Conservation (phyloP, 139 green algal species). For the Closterium sp. region DNA sequence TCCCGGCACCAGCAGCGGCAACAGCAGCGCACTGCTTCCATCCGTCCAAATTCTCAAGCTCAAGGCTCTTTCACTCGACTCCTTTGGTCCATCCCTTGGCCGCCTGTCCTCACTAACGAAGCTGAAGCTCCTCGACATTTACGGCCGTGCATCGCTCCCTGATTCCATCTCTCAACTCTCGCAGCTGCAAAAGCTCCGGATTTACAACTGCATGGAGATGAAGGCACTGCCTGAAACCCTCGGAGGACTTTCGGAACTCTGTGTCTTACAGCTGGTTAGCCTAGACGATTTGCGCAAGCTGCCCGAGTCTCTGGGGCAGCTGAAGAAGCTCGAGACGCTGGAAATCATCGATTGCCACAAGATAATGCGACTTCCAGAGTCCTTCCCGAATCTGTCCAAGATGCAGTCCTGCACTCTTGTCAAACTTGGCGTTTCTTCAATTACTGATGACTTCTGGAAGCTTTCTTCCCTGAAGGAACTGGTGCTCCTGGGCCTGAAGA, state of each 20-base stretch:
- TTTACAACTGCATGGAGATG: background rate
- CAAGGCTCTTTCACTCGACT: background rate
- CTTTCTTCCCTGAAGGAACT: background rate
- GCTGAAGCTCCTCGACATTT: background rate
- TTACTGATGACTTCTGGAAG: background rate
- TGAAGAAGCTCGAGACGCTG: background rate
- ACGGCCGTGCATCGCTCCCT: background rate
- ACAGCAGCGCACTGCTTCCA: background rate
- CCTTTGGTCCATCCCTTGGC: background rate
- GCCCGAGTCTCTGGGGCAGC: background rate
- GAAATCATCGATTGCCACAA: background rate
- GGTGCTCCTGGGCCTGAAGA: background rate
- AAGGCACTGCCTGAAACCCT: background rate
- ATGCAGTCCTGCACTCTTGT: background rate
- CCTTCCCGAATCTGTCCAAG: background rate
- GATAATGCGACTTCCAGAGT: background rate
- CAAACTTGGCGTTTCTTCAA: background rate
- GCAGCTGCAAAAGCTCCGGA: background rate
- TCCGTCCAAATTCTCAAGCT: background rate
- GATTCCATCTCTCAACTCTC: background rate
- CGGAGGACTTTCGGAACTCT: background rate
- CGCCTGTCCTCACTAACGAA: background rate
- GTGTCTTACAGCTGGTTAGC: background rate
- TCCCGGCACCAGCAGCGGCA: background rate
- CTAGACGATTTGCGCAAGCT: background rate